phyloP scores from a whole-genome alignment of 805 yeast species.

The Metschnikowia noctiluminum region DNA sequence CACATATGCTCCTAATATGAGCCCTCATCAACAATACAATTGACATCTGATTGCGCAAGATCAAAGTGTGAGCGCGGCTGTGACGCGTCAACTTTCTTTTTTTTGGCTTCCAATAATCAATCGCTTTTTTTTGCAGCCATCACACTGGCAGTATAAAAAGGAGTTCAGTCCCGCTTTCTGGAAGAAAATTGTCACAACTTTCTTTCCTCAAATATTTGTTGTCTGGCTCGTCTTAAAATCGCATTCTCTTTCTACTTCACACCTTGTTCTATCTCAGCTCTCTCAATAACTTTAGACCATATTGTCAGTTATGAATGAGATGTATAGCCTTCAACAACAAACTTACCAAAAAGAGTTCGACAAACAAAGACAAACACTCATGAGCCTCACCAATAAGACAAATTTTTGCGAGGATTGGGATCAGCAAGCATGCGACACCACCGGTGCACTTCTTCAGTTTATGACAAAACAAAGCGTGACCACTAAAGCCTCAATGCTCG shows the following conservation, averaged over 20 bases:
- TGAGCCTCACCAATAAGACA: not conserved
- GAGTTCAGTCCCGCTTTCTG: not conserved
- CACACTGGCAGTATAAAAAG: not conserved
- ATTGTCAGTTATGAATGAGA: too few relatives aligned
- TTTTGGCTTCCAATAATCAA: not conserved
- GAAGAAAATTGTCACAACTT: too few relatives aligned
- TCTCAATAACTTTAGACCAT: too few relatives aligned
- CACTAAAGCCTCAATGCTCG: not conserved
- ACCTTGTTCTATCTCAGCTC: too few relatives aligned
- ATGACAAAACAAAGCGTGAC: not conserved
- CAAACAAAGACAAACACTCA: not conserved
- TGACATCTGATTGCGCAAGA: slow-evolving; percentile 1
- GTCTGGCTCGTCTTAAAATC: too few relatives aligned
- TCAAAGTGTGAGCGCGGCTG: not conserved
- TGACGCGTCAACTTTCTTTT: not conserved
- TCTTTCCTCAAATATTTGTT: too few relatives aligned
- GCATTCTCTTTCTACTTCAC: too few relatives aligned
- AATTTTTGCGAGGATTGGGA: not conserved
- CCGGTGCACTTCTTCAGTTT: not conserved
- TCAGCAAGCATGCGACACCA: not conserved
- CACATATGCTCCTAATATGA: too few relatives aligned
- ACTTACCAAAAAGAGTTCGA: not conserved
- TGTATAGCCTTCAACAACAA: too few relatives aligned
- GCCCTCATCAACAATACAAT: too few relatives aligned
- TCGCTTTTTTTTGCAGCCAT: not conserved